A percentile compares a stretch with the other conserved stretches of the same genome.
Evolutionary conservation across 1,284 basidiomycete species (phyloP).

Genomic region (Prillingera fragicola): DNA sequence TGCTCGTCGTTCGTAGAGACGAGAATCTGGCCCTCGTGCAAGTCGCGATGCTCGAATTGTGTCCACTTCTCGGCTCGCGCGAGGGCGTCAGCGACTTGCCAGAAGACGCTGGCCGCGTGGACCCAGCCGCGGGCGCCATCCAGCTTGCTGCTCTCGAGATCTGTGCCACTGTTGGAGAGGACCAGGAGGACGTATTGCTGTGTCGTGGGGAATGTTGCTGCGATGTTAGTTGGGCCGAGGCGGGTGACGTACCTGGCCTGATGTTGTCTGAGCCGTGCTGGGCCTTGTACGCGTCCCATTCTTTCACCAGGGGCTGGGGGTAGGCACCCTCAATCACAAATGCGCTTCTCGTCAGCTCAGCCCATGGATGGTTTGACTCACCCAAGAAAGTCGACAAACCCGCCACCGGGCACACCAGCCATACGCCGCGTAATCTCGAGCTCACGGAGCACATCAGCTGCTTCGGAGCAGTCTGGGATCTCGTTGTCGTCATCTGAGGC

Average conservation of each 20-base stretch:
- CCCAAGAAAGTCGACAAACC: conserved; percentile 72
- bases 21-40: conserved; percentile 97
- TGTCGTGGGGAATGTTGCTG: conserved; percentile 64
- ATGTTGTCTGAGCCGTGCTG: conserved; percentile 73
- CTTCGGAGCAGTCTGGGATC: conserved; percentile 56
- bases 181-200: conserved; percentile 85
- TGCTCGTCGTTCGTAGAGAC: too few species aligned
- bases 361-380: conserved; percentile 27
- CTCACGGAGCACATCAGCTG: conserved; percentile 78
- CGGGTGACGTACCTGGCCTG: conserved; percentile 62
- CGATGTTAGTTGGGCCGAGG: background rate
- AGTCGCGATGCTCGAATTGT: conserved; percentile 92
- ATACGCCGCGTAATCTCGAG: conserved; percentile 77
- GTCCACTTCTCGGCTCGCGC: conserved; percentile 72
- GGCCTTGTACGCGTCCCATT: conserved; percentile 80
- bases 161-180: conserved; percentile 79
- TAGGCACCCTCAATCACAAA: conserved; percentile 82
- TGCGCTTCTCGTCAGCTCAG: conserved; percentile 48
- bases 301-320: conserved; percentile 64
- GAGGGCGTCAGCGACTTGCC: conserved; percentile 76
- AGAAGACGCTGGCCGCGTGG: conserved; percentile 81
- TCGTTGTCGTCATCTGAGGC: too few species aligned
- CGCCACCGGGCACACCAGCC: conserved; percentile 59
- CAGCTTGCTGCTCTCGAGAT: conserved; percentile 78
- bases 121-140: conserved; percentile 60